Base-by-base conservation (phyloP, 2,329 filamentous ascomycete genomes). In the Zymoseptoria brevis region DNA sequence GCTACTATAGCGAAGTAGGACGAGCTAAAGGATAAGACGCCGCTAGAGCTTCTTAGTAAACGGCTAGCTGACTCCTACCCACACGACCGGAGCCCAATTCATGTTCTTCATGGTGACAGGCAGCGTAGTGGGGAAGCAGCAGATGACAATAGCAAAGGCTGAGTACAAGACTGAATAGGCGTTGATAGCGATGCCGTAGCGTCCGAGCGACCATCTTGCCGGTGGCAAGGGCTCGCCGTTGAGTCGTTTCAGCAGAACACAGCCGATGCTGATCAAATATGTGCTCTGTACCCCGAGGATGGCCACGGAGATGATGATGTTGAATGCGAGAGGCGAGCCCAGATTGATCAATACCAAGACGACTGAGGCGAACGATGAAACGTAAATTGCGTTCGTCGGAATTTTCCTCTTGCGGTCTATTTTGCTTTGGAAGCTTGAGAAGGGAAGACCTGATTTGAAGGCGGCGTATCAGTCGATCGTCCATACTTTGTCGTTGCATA, bases 101-200 rank as follows among this genome's bases (percentile, higher is more conserved):
- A 65, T 62, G 3, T 59, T 59, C 48, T 60, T 55, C 7, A 54
- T 56, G 22, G 60, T 56, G 1, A 62, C 59, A 1, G 57, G 60
- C 45, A 60, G 62, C 11, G 59, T 53, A 30, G 62, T 63, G n/a
- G 61, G 61, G 55, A 65, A 65, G 50, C 63, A 59, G 55, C 55
- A 51, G 22, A 45, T 50, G 45, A 56, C 30, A 7, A 51, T 56
- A 1, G 63, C 63, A 54, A 65, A 65, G 4, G 55, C 55, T 7
- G 63, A 54, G 52, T 65, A 65, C 9, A 48, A 50, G 13, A 54
- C 56, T 19, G 63, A 61, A 29, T 62, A 22, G 41, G 61, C 63
- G 53, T 71, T 71, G 58, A 70, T 65, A 11, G 59, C 55, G 2
- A 70, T 35, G 3, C 68, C 69, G n/a, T 54, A 65, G 11, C 60